phyloP scores from a whole-genome alignment of 2,329 filamentous ascomycete species.

The Aspergillus awamori region DNA sequence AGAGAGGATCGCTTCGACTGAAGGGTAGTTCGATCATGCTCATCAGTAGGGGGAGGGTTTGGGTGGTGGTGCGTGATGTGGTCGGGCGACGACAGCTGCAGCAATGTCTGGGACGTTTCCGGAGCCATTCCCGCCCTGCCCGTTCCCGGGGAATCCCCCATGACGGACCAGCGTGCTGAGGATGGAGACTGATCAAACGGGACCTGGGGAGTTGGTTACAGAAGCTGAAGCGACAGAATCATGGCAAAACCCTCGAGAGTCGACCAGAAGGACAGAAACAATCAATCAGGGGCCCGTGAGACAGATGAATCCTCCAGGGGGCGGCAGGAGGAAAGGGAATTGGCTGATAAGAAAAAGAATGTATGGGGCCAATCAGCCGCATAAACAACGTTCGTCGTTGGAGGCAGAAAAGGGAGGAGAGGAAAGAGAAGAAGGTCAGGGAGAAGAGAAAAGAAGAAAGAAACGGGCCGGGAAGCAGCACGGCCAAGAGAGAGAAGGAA shows the following conservation, averaged over 20 bases:
- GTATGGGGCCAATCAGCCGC: background rate
- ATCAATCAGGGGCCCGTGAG: too few relatives aligned
- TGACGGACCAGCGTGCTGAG: slow-evolving; percentile 33
- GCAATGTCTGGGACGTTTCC: slow-evolving; percentile 33
- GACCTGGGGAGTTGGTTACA: slow-evolving; percentile 1
- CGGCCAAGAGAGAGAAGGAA: background rate
- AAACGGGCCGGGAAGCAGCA: background rate
- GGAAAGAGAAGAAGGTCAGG: background rate
- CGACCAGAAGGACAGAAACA: too few relatives aligned
- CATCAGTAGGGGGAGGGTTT: slow-evolving; percentile 13
- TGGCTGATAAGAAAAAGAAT: background rate
- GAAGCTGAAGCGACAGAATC: slow-evolving; percentile 10
- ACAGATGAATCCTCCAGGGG: too few relatives aligned
- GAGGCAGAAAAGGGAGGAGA: slow-evolving; percentile 11
- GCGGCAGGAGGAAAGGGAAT: background rate
- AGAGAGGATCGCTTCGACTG: slow-evolving; percentile 38
- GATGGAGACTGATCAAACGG: slow-evolving; percentile 1
- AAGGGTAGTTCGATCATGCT: slow-evolving; percentile 16
- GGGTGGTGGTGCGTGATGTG: slow-evolving; percentile 11
- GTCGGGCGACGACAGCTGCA: slow-evolving; percentile 8
- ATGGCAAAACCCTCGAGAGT: slow-evolving; percentile 14
- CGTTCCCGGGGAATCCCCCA: slow-evolving; percentile 38
- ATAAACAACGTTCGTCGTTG: background rate
- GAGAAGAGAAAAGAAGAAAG: slow-evolving; percentile 7
- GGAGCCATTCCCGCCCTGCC: slow-evolving; percentile 32